Evolutionary conservation across 2,329 filamentous ascomycete species (phyloP).

Genomic region (Podosphaera fusca): DNA sequence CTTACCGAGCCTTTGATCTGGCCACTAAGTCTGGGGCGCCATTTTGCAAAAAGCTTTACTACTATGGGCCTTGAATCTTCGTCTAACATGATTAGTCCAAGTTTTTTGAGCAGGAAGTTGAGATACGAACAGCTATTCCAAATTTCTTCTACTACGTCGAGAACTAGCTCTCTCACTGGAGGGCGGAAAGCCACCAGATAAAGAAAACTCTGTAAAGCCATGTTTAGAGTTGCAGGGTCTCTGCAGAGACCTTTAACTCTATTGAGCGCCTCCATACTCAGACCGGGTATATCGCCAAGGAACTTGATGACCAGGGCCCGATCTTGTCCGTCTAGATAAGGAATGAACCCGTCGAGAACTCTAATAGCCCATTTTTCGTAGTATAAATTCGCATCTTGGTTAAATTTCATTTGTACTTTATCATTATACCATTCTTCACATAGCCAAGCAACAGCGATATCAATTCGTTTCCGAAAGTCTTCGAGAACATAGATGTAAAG

Average conservation of each 20-base stretch:
- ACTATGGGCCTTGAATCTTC: conserved; percentile 40
- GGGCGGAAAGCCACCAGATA: conserved; percentile 47
- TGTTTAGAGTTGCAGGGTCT: conserved; percentile 38
- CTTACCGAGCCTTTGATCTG: conserved; percentile 6
- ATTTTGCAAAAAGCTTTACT: conserved; percentile 37
- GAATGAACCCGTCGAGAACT: conserved; percentile 71
- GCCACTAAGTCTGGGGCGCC: conserved; percentile 23
- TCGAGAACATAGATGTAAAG: conserved; percentile 74
- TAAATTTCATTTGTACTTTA: conserved; percentile 26
- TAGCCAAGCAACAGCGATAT: conserved; percentile 78
- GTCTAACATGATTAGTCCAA: conserved; percentile 19
- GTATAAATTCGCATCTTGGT: conserved; percentile 30
- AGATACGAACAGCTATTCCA: conserved; percentile 37
- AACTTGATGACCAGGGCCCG: conserved; percentile 67
- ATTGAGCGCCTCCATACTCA: conserved; percentile 48
- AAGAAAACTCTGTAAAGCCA: conserved; percentile 39
- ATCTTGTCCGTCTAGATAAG: conserved; percentile 78
- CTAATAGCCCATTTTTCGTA: conserved; percentile 62
- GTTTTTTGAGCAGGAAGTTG: conserved; percentile 3
- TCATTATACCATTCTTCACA: conserved; percentile 98
- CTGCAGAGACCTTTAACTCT: conserved; percentile 46
- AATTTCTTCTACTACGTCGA: conserved; percentile 42
- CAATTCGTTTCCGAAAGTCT: conserved; percentile 75
- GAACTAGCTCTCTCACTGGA: conserved; percentile 35
- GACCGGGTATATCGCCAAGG: conserved; percentile 68